These are phyloP conservation scores for Cryptococcus sp. DNA, from an alignment of 1,284 basidiomycete species.

Conservation along the genomic window DNA sequence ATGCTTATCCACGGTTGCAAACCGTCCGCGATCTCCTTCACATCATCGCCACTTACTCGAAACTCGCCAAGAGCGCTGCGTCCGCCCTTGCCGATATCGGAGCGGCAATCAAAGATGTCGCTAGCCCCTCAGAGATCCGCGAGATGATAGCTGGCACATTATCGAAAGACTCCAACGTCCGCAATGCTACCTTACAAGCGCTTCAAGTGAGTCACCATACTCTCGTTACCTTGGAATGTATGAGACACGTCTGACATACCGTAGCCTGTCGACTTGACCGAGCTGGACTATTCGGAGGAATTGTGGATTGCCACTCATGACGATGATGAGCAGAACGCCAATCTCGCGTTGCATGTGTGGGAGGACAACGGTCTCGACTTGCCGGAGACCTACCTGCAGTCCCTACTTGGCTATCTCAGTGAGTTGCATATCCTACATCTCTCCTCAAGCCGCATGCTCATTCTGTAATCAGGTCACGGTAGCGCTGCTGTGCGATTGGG, in stretches of 20 bases:
- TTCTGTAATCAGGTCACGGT: constrained; percentile 64
- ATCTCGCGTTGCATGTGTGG: constrained; percentile 82
- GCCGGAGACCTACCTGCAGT: constrained; percentile 68
- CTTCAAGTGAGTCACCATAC: constrained; percentile 65
- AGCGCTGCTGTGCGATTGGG: constrained; percentile 78
- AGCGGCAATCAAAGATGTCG: constrained; percentile 73
- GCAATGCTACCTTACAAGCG: constrained; percentile 88
- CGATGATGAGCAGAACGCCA: constrained; percentile 85
- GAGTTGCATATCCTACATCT: constrained; percentile 25
- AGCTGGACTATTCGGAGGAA: constrained; percentile 87
- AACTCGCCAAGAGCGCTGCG: constrained; percentile 82
- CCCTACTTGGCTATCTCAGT: constrained; percentile 74
- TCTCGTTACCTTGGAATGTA: too few relatives aligned
- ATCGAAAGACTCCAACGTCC: constrained; percentile 83
- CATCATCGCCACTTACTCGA: constrained; percentile 75
- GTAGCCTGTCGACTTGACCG: constrained; percentile 91
- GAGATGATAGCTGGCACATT: constrained; percentile 75
- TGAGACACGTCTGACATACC: background rate
- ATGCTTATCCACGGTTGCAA: constrained; percentile 69
- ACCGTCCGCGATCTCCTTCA: constrained; percentile 74
- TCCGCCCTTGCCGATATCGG: constrained; percentile 81
- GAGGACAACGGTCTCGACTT: constrained; percentile 96
- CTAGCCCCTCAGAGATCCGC: constrained; percentile 65
- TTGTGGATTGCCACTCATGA: constrained; percentile 91
- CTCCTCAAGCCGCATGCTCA: constrained; percentile 4